Conservation (phyloP, 1,284 basidiomycete genomes). For the Sporisorium reilianum region DNA sequence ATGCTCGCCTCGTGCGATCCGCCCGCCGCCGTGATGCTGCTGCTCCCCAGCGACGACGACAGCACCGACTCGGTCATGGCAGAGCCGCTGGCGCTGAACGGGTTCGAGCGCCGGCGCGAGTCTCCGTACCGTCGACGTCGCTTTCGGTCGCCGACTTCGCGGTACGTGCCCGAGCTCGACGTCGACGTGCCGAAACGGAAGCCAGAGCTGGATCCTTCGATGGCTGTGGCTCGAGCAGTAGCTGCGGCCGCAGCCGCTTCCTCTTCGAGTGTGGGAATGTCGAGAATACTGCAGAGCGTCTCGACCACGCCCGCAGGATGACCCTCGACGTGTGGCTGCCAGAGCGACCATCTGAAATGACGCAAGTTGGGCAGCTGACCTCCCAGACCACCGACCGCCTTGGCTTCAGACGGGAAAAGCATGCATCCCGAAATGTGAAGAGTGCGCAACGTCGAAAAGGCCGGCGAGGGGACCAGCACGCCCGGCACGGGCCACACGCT, state of each 20-base stretch:
- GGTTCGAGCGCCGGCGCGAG: slow-evolving; percentile 40
- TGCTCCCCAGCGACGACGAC: slow-evolving; percentile 30
- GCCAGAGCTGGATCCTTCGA: slow-evolving; percentile 31
- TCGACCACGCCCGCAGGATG: slow-evolving; percentile 52
- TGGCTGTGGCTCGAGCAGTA: slow-evolving; percentile 18
- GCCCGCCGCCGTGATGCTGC: slow-evolving; percentile 19
- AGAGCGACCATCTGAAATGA: slow-evolving; percentile 55
- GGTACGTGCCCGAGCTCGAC: slow-evolving; percentile 45
- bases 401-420: slow-evolving; percentile 54
- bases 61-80: slow-evolving; percentile 36
- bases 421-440: slow-evolving; percentile 59
- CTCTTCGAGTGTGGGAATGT: slow-evolving; percentile 48
- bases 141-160: slow-evolving; percentile 39
- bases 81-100: slow-evolving; percentile 29
- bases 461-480: slow-evolving; percentile 45
- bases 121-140: slow-evolving; percentile 38
- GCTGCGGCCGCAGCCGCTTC: slow-evolving; percentile 40
- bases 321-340: slow-evolving; percentile 53
- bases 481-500: slow-evolving; percentile 48
- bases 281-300: slow-evolving; percentile 48
- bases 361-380: slow-evolving; percentile 50
- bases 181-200: slow-evolving; percentile 39
- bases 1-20: slow-evolving; percentile 41
- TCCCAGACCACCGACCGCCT: slow-evolving; percentile 48
- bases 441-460: slow-evolving; percentile 44